Evolutionary conservation across 2,329 filamentous ascomycete genomes (phyloP), one percentile per base, ranked within the genome.

Genomic region (Sclerotinia sclerotiorum): DNA sequence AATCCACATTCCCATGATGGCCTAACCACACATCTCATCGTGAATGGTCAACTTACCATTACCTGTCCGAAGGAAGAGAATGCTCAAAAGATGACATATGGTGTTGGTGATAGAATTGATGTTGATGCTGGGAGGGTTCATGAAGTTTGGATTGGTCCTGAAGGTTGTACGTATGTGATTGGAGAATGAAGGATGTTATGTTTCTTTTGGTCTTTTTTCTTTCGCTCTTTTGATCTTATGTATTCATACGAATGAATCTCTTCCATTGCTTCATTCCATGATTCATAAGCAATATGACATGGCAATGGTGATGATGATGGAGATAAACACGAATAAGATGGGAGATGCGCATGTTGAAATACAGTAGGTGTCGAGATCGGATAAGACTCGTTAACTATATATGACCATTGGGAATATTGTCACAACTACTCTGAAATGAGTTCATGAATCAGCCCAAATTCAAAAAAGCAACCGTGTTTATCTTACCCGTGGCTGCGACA

Each of bases 11-110:
- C 83, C 19, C 90, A 93, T 76, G 73, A 78, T 29, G 84, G 84
- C 48, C 79, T 88, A 57, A 92, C 89, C 0, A 92, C 89, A 1
- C 90, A 93, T 78, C 81, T 92, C 58, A 88, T 93, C 69, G 79
- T 90, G 32, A 78, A 82, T 6, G 90, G 90, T 52, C 81, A 86
- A 68, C 78, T 93, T 74, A 91, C 87, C 10, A 85, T 92, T 70
- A 84, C 83, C 27, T 92, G 90, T 74, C 89, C 88, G 0, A 78
- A 87, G 17, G 88, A 90, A 68, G 69, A 73, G 62, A 77, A 79
- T 39, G 80, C 84, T 0, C 81, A 80, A 71, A 90, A 87, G 78
- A 83, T 84, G 69, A 87, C 85, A 0, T 88, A 87, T 70, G 82
- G 84, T 0, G 82, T 83, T 1, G 90, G 89, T 1, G 84, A 84